Evolutionary conservation across 176 grass and related monocot genomes (phyloP), one percentile per base, ranked within the genome.

Genomic region (Musa schizocarpa): DNA sequence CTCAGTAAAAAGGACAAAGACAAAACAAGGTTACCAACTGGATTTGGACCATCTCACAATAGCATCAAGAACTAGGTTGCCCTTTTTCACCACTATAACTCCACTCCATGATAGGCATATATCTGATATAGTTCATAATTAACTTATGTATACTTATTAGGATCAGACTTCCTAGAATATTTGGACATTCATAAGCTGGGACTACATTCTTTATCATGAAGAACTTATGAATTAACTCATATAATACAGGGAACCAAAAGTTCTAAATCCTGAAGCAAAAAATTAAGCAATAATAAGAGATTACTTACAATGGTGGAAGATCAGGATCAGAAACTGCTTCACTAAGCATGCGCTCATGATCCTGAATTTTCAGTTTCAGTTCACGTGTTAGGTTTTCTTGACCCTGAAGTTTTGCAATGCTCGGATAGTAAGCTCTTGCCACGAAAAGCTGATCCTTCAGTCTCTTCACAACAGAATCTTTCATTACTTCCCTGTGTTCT

Each of bases 401-500:
- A 54, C 86, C 81, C 7, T 86, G 81, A 78, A 86, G 69, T 78
- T 95, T 95, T 70, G 78, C 71, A 69, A 95, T 88, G 77, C 85
- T 95, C 56, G 91, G 88, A 76, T 88, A 90, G 78, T 95, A 90
- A 74, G 88, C 74, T 86, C 91, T 85, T 22, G 91, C 85, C 72
- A 90, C 82, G 86, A 90, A 95, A 61, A 95, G 81, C 68, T 90
- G 85, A 86, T 95, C 88, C 85, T 95, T 95, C 13, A 90, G 77
- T 84, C 62, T 88, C 72, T 90, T 95, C 63, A 90, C 81, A 63
- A 24, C 77, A 71, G 78, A 90, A 90, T 95, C 85, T 48, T 88
- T 86, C 85, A 94, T 84, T 55, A 50, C 76, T 80, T 84, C 77
- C 73, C 79, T 90, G 74, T 82, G 83, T 73, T 90, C 80, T 55